A percentile compares a stretch with the other conserved stretches of the same genome.
Conservation (phyloP, 495 filamentous ascomycete species). For the Xylaria longipes region DNA sequence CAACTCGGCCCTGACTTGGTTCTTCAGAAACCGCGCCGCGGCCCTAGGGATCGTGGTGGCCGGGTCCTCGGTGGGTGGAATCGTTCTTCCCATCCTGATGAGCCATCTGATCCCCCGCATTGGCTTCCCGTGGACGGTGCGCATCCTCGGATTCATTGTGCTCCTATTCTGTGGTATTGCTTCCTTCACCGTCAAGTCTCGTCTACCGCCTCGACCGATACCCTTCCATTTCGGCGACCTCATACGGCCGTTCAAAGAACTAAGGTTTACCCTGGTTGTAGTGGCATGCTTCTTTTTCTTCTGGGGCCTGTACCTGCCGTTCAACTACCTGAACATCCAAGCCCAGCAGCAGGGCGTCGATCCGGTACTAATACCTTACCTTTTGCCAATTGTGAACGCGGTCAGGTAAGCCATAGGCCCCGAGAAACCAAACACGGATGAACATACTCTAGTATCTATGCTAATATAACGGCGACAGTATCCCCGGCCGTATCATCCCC, state of each 20-base stretch:
- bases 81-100: slow-evolving; percentile 77
- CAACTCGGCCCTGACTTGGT: slow-evolving; percentile 69
- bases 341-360: slow-evolving; percentile 67
- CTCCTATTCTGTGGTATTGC: slow-evolving; percentile 66
- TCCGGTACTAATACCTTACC: slow-evolving; percentile 61
- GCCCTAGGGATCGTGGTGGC: slow-evolving; percentile 73
- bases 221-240: slow-evolving; percentile 63
- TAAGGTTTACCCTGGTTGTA: slow-evolving; percentile 59
- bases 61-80: slow-evolving; percentile 71
- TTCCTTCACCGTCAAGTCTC: slow-evolving; percentile 68
- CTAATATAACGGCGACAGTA: slow-evolving; percentile 43
- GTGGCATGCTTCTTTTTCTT: slow-evolving; percentile 67
- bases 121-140: slow-evolving; percentile 78
- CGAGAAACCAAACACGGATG: not conserved
- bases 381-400: slow-evolving; percentile 76
- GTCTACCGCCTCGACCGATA: slow-evolving; percentile 64
- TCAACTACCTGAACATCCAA: slow-evolving; percentile 71
- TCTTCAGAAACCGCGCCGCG: slow-evolving; percentile 66
- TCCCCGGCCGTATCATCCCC: slow-evolving; percentile 76
- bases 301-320: slow-evolving; percentile 75
- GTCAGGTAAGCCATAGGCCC: slow-evolving; percentile 56
- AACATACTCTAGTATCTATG: not conserved
- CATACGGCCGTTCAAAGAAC: slow-evolving; percentile 64
- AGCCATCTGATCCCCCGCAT: slow-evolving; percentile 64
- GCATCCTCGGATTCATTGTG: slow-evolving; percentile 72